These are phyloP conservation scores for Sordariomycetes sp. DNA, from an alignment of 2,329 filamentous ascomycete species.

Conservation along the genomic window DNA sequence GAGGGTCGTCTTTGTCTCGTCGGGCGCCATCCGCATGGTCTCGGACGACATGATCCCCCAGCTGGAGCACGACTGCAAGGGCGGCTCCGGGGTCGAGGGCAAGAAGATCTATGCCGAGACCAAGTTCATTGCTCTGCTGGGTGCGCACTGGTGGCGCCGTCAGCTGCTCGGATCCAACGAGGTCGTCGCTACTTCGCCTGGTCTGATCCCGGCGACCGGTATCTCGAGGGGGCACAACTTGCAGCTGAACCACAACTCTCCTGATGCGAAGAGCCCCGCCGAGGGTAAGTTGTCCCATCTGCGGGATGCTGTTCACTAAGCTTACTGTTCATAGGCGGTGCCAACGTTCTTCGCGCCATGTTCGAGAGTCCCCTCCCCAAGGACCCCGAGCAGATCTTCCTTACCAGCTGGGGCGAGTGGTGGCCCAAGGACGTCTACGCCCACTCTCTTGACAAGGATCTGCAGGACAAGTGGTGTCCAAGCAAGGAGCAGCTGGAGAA, in stretches of 20 bases:
- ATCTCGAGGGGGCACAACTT: constrained; percentile 23
- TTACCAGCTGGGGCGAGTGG: constrained; percentile 49
- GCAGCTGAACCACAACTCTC: constrained; percentile 17
- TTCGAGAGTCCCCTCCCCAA: constrained; percentile 35
- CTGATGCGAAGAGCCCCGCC: constrained; percentile 37
- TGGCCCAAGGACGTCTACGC: constrained; percentile 35
- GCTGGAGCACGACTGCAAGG: constrained; percentile 28
- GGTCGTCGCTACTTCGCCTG: constrained; percentile 44
- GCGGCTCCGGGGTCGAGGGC: constrained; percentile 21
- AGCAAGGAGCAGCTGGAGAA: constrained; percentile 37
- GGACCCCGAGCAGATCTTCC: constrained; percentile 41
- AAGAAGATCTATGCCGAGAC: constrained; percentile 27
- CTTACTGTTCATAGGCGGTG: constrained; percentile 26
- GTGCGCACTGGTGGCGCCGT: constrained; percentile 47
- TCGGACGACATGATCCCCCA: constrained; percentile 15
- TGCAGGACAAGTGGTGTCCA: constrained; percentile 44
- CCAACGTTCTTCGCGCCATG: constrained; percentile 34
- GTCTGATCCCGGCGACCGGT: constrained; percentile 38
- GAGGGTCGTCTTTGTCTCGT: constrained; percentile 41
- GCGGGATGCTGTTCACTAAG: background rate
- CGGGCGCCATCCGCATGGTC: constrained; percentile 33
- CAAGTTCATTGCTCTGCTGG: constrained; percentile 42
- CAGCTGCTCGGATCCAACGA: constrained; percentile 31
- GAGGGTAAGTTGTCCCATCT: constrained; percentile 26
- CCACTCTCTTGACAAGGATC: constrained; percentile 29